These are phyloP conservation scores for Saccharomycopsis hybrid DNA, from an alignment of 1,139 yeast species.

Conservation along the genomic window DNA sequence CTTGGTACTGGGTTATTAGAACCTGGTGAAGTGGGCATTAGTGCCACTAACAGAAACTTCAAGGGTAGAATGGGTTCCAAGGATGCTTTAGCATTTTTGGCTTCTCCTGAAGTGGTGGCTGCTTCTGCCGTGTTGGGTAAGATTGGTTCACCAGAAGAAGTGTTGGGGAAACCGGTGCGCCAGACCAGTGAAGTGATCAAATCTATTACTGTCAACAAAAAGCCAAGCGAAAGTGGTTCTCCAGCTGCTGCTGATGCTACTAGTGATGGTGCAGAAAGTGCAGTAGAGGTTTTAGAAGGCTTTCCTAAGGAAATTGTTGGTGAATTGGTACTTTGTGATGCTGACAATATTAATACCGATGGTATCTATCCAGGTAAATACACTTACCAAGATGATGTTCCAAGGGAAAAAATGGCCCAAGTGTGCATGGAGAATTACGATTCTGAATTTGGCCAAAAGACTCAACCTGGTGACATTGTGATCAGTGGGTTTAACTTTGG, in stretches of 20 bases:
- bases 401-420: slow-evolving; percentile 93
- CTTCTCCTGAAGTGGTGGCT: slow-evolving; percentile 97
- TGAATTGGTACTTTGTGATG: slow-evolving; percentile 90
- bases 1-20: slow-evolving; percentile 88
- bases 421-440: slow-evolving; percentile 99
- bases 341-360: slow-evolving; percentile 96
- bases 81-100: slow-evolving; percentile 91
- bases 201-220: slow-evolving; percentile 37
- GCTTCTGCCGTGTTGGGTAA: slow-evolving; percentile 93
- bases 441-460: slow-evolving; percentile 72
- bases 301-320: slow-evolving; percentile 88
- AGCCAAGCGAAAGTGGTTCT: slow-evolving; percentile 24
- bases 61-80: slow-evolving; percentile 99
- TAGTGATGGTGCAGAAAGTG: slow-evolving; percentile 33
- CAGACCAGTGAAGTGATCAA: slow-evolving; percentile 42
- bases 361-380: slow-evolving; percentile 98
- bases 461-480: slow-evolving; percentile 81
- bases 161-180: slow-evolving; percentile 50
- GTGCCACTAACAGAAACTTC: slow-evolving; percentile 97
- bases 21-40: slow-evolving; percentile 96
- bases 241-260: slow-evolving; percentile 30
- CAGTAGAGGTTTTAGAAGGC: slow-evolving; percentile 73
- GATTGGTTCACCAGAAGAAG: slow-evolving; percentile 89
- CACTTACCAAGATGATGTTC: slow-evolving; percentile 95
- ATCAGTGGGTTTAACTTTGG: slow-evolving; percentile 94